Percentiles rank a stretch among this genome's conserved stretches.
These are phyloP conservation scores for Bremia lactucae DNA, from an alignment of 352 stramenopile species.

Conservation along the genomic window DNA sequence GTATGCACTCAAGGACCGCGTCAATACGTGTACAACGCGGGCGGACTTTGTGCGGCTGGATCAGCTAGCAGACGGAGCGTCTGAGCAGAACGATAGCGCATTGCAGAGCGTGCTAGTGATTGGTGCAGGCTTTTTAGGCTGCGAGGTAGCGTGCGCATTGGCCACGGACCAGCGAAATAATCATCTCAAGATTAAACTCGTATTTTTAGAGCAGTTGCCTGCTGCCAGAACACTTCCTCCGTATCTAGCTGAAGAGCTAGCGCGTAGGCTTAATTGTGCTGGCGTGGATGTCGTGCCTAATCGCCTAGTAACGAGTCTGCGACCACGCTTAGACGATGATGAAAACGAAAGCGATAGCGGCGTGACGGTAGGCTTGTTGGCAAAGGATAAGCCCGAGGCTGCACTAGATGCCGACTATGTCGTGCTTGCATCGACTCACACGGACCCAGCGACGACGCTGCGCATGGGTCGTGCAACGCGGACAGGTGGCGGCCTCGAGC, in stretches of 20 bases:
- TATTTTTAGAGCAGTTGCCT: slow-evolving; percentile 42
- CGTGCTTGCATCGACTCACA: slow-evolving; percentile 87
- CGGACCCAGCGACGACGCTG: slow-evolving; percentile 57
- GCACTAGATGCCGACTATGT: slow-evolving; percentile 82
- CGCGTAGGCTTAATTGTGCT: slow-evolving; percentile 29
- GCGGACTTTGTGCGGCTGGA: slow-evolving; percentile 79
- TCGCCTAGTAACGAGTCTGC: slow-evolving; percentile 69
- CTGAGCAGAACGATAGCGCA: slow-evolving; percentile 21
- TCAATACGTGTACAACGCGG: slow-evolving; percentile 78
- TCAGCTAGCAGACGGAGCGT: slow-evolving; percentile 27
- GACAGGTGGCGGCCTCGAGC: slow-evolving; percentile 54
- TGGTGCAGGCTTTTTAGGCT: slow-evolving; percentile 85
- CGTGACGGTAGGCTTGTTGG: slow-evolving; percentile 49
- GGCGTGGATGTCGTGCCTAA: slow-evolving; percentile 65
- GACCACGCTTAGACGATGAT: slow-evolving; percentile 37
- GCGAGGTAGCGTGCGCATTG: slow-evolving; percentile 70
- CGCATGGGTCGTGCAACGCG: slow-evolving; percentile 40
- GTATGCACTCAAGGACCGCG: slow-evolving; percentile 74
- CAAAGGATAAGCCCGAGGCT: slow-evolving; percentile 45
- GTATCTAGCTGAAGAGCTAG: slow-evolving; percentile 78
- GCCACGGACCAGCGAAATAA: slow-evolving; percentile 49
- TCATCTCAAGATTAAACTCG: slow-evolving; percentile 35
- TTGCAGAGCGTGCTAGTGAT: slow-evolving; percentile 71
- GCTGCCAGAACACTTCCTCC: slow-evolving; percentile 62
- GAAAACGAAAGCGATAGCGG: slow-evolving; percentile 24